Base-by-base conservation (phyloP, 2,329 filamentous ascomycete species). In the Aspergillus melleus region DNA sequence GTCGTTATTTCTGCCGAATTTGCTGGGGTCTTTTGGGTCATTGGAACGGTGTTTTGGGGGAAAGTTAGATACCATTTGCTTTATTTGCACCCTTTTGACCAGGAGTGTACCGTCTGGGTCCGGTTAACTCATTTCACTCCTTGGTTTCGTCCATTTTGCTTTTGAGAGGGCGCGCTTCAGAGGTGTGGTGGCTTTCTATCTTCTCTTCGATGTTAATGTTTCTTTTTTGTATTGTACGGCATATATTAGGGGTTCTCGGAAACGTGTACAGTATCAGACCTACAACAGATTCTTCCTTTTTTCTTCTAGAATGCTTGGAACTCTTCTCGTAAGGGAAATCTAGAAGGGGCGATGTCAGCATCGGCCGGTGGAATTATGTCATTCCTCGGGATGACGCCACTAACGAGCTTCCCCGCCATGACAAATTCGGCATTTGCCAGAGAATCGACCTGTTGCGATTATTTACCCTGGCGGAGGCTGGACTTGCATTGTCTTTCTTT, bases 11-110 rank as follows among this genome's bases (percentile, higher is more conserved):
- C n/a, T n/a, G 26, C 29, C 49, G 24, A 24, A 49, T 64, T 58
- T 59, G 56, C 49, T 58, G 63, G 8, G 61, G 62, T 50, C 60
- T 64, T 63, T 62, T 61, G 52, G 63, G 61, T 58, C 57, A 54
- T 59, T 61, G 61, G 63, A 63, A 67, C 58, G 69, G 71, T 62
- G 69, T 69, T 69, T 56, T 53, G 5, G 64, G 65, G 64, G 65
- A 20, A 66, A 60, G 60, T 55, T 61, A 66, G 67, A 73, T 74
- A 73, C 72, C 72, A 73, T 64, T 54, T 68, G 61, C 56, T 54
- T 59, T 29, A 32, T 51, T 55, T 47, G 10, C 47, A 39, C 39
- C 57, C 14, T 22, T 50, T 39, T 51, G 20, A 44, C 55, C 59
- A 64, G 52, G 61, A 26, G 54, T 47, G 57, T 58, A 64, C 64